phyloP scores from a whole-genome alignment of 1,284 basidiomycete species.

The Sporisorium graminicola region DNA sequence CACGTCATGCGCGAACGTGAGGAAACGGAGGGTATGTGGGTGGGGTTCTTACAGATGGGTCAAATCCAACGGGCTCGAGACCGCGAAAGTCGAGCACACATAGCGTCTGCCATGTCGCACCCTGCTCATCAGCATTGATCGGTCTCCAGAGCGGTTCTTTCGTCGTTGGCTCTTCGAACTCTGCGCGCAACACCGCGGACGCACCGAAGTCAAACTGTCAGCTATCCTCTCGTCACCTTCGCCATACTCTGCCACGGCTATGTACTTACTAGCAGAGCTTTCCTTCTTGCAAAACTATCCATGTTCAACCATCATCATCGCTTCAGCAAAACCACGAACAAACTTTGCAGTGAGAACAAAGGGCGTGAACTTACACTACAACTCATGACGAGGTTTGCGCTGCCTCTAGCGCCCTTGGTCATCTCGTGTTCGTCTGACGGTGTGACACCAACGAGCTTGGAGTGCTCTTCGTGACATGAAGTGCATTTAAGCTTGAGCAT shows the following conservation, averaged over 20 bases:
- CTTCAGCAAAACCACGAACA: not conserved
- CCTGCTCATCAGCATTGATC: slow-evolving; percentile 32
- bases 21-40: no score
- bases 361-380: slow-evolving; percentile 43
- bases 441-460: slow-evolving; percentile 59
- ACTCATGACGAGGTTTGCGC: slow-evolving; percentile 63
- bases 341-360: no score
- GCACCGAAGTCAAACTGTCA: not conserved
- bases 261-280: slow-evolving; percentile 13
- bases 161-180: slow-evolving; percentile 60
- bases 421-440: slow-evolving; percentile 57
- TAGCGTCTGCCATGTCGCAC: slow-evolving; percentile 56
- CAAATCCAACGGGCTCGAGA: slow-evolving; percentile 55
- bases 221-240: not conserved
- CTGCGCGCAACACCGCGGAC: slow-evolving; percentile 15
- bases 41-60: slow-evolving; percentile 6
- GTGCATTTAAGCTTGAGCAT: slow-evolving; percentile 64
- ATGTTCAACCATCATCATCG: not conserved
- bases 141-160: slow-evolving; percentile 57
- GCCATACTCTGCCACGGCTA: not conserved
- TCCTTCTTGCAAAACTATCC: slow-evolving; percentile 60
- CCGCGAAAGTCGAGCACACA: slow-evolving; percentile 66
- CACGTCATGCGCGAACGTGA: not conserved
- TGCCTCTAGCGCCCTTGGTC: slow-evolving; percentile 57
- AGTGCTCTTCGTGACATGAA: slow-evolving; percentile 65